Conservation (phyloP, 2,329 filamentous ascomycete species). For the Colletotrichum tofieldiae region DNA sequence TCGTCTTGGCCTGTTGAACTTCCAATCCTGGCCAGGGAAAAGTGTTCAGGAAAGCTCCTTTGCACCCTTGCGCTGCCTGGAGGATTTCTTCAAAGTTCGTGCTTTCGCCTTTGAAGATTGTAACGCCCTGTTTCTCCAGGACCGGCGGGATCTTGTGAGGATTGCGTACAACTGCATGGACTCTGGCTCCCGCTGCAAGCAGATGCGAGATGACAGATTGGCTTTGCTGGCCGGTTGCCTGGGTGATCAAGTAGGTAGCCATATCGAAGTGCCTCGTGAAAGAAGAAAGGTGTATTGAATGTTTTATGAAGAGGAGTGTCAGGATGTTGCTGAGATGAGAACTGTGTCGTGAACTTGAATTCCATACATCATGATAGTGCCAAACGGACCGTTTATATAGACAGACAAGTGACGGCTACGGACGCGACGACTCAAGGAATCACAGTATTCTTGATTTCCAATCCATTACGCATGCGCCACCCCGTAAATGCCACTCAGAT, state of each 20-base stretch:
- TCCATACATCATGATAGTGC: background rate
- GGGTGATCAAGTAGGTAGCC: constrained; percentile 54
- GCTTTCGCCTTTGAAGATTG: constrained; percentile 56
- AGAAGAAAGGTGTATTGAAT: background rate
- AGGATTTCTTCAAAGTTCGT: constrained; percentile 50
- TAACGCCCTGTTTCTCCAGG: constrained; percentile 49
- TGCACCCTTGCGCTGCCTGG: constrained; percentile 53
- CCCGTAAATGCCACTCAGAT: background rate
- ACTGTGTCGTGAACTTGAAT: background rate
- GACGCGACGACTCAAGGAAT: background rate
- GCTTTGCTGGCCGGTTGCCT: constrained; percentile 54
- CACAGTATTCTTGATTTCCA: background rate
- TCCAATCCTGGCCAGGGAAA: constrained; percentile 50
- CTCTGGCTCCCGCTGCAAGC: constrained; percentile 51
- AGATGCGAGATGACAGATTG: constrained; percentile 51
- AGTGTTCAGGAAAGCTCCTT: constrained; percentile 51
- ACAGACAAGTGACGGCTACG: background rate
- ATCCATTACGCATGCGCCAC: background rate
- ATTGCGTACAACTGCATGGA: constrained; percentile 56
- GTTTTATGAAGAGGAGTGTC: background rate
- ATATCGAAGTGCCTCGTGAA: constrained; percentile 43
- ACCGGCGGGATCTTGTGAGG: constrained; percentile 48
- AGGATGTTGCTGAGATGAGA: background rate
- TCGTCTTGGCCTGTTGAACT: constrained; percentile 50
- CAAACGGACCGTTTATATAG: background rate